Conservation (phyloP, 73 alveolate species). For the Tetrahymena malaccensis region DNA sequence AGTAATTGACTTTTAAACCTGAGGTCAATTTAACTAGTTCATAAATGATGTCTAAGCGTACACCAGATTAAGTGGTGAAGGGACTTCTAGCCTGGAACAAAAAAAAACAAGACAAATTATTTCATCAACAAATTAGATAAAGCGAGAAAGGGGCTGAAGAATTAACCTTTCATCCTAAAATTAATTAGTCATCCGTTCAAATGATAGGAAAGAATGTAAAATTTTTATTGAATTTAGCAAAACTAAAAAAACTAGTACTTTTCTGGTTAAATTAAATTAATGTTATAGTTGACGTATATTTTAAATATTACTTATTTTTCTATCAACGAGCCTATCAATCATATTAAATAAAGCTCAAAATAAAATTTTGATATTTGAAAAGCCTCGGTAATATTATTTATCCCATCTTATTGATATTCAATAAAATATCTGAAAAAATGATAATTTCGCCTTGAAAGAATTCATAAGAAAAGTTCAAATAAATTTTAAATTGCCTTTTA, state of each 20-base stretch:
- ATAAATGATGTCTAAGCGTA: background rate
- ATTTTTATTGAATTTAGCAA: background rate
- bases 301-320: too few relatives aligned
- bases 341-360: too few relatives aligned
- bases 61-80: background rate
- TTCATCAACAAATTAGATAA: background rate
- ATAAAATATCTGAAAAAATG: too few relatives aligned
- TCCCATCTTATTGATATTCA: too few relatives aligned
- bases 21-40: background rate
- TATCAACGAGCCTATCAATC: too few relatives aligned
- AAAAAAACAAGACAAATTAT: background rate
- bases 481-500: too few relatives aligned
- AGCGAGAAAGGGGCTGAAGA: background rate
- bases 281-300: too few relatives aligned
- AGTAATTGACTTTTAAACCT: background rate
- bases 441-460: background rate
- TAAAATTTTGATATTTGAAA: too few relatives aligned
- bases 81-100: background rate
- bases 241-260: background rate
- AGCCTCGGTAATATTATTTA: too few relatives aligned
- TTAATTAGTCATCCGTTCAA: background rate
- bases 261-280: background rate
- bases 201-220: background rate
- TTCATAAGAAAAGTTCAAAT: background rate
- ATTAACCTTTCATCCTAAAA: background rate